These are phyloP conservation scores for Chalciporus sphaerocephalus DNA, from an alignment of 768 basidiomycete genomes.

Conservation along the genomic window DNA sequence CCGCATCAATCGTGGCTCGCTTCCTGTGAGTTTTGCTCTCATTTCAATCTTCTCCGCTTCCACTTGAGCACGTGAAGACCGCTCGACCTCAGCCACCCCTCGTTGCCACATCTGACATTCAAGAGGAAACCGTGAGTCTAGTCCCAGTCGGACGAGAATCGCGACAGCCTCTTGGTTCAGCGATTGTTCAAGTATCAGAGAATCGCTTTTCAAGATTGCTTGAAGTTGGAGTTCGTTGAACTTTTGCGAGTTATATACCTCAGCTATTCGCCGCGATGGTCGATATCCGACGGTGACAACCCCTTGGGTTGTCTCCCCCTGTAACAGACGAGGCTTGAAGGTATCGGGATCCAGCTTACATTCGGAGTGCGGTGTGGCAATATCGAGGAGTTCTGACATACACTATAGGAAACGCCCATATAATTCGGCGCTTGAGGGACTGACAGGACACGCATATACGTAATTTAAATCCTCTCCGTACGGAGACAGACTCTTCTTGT, in stretches of 20 bases:
- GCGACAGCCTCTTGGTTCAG: constrained; percentile 19
- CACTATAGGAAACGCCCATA: constrained; percentile 23
- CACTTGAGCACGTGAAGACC: neutral
- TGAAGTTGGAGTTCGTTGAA: constrained; percentile 18
- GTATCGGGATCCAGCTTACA: constrained; percentile 15
- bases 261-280: constrained; percentile 15
- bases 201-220: constrained; percentile 20
- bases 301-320: constrained; percentile 41
- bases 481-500: constrained; percentile 48
- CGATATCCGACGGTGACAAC: constrained; percentile 33
- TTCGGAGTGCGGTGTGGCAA: constrained; percentile 19
- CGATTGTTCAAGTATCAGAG: constrained; percentile 41
- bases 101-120: constrained; percentile 17
- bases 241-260: constrained; percentile 4
- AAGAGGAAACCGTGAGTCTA: constrained; percentile 17
- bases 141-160: constrained; percentile 21
- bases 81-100: neutral
- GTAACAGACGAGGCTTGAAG: constrained; percentile 33
- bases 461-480: constrained; percentile 44
- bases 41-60: neutral
- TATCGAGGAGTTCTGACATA: constrained; percentile 16
- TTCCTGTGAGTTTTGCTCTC: constrained; percentile 4
- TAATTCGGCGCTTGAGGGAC: constrained; percentile 32
- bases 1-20: neutral
- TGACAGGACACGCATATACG: neutral